A percentile compares a stretch with the other conserved stretches of the same genome.
Conservation (phyloP, 140 eudicot species). For the Stevia rebaudiana region DNA sequence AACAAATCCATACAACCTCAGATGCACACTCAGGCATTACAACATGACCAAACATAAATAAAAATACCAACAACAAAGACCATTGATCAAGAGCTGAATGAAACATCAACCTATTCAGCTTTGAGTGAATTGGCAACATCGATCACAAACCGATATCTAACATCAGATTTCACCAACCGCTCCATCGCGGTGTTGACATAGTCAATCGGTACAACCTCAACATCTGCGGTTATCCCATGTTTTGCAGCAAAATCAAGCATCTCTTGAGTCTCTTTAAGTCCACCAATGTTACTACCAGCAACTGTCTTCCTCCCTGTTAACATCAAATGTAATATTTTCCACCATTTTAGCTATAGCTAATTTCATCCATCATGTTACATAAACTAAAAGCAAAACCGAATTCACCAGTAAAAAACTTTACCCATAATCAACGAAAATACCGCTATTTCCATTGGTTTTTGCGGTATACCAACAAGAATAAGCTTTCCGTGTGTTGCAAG, state of each 20-base stretch:
- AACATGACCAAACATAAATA: no score
- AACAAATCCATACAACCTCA: no score
- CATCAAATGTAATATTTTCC: no score
- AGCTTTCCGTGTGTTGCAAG: conserved; percentile 44
- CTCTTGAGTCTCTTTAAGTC: conserved; percentile 11
- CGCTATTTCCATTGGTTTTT: conserved; percentile 37
- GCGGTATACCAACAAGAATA: conserved; percentile 50
- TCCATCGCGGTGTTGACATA: conserved; percentile 45
- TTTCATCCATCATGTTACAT: no score
- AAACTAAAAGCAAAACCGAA: no score
- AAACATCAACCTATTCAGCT: conserved; percentile 12
- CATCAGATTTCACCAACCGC: conserved; percentile 38
- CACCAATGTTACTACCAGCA: conserved; percentile 45
- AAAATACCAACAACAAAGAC: no score
- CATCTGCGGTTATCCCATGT: not conserved
- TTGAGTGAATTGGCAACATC: conserved; percentile 33
- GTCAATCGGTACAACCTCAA: not conserved
- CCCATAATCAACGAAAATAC: conserved; percentile 36
- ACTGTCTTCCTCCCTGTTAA: conserved; percentile 42
- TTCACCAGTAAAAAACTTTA: not conserved
- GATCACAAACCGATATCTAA: conserved; percentile 43
- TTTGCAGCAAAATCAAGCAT: not conserved
- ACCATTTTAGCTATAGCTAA: no score
- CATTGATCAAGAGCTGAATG: no score
- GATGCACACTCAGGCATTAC: no score